Conservation (phyloP, 257 asterid genomes). For the Salvia miltiorrhiza region DNA sequence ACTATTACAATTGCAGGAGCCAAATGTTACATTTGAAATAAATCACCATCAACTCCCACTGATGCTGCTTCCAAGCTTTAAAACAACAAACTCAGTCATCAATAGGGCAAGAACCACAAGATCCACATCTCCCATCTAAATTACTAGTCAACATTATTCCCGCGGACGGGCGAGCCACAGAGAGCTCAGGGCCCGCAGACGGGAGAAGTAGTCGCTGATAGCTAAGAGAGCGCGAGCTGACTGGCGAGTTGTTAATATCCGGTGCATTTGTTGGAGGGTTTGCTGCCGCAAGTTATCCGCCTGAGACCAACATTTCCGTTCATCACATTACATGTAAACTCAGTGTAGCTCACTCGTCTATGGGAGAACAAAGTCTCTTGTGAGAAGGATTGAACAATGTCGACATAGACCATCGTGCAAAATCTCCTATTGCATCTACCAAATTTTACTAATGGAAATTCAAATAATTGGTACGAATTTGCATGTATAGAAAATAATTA, state of each 20-base stretch:
- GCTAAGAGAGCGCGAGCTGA: constrained; percentile 95
- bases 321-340: background rate
- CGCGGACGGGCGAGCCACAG: constrained; percentile 97
- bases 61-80: constrained; percentile 19
- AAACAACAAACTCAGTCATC: constrained; percentile 25
- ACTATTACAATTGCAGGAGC: constrained; percentile 4
- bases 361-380: no score
- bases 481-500: background rate
- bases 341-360: background rate
- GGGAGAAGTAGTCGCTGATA: constrained; percentile 81
- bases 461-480: no score
- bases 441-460: no score
- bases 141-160: constrained; percentile 36
- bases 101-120: constrained; percentile 11
- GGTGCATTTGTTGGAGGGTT: constrained; percentile 91
- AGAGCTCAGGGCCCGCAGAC: constrained; percentile 90
- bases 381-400: background rate
- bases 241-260: constrained; percentile 82
- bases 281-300: constrained; percentile 93
- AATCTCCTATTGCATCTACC: background rate
- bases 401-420: background rate
- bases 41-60: background rate
- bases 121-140: constrained; percentile 20
- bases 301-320: constrained; percentile 35
- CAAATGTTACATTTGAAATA: constrained; percentile 9